Evolutionary conservation across 805 yeast genomes (phyloP).

Genomic region (Crinitomyces ghanaensis): DNA sequence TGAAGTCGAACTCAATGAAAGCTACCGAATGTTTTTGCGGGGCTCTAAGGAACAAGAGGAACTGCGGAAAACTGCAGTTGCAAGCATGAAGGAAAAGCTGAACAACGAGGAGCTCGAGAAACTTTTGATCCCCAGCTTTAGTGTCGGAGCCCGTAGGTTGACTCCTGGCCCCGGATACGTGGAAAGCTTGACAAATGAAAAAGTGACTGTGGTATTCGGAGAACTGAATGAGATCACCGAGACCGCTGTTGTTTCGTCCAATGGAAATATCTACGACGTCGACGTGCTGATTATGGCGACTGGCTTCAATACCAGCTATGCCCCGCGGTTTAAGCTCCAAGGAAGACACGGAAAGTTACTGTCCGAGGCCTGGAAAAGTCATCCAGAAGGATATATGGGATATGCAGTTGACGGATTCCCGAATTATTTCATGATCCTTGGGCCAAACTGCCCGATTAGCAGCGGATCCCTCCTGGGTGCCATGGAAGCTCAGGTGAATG

Average conservation of each 20-base stretch:
- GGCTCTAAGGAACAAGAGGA: not conserved
- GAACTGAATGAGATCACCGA: conserved; percentile 14
- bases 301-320: conserved; percentile 7
- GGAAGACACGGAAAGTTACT: conserved; percentile 2
- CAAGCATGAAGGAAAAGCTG: no score
- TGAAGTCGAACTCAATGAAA: conserved; percentile 4
- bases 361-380: conserved; percentile 5
- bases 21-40: not conserved
- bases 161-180: conserved; percentile 18
- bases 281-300: conserved; percentile 12
- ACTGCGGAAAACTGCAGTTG: not conserved
- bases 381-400: conserved; percentile 9
- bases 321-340: conserved; percentile 7
- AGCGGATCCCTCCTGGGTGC: conserved; percentile 8
- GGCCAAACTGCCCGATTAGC: conserved; percentile 6
- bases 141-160: conserved; percentile 17
- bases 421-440: conserved; percentile 6
- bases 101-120: no score
- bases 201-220: conserved; percentile 12
- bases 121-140: conserved; percentile 15
- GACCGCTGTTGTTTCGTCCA: conserved; percentile 12
- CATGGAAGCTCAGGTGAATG: conserved; percentile 7
- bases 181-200: conserved; percentile 13
- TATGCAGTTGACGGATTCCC: conserved; percentile 9
- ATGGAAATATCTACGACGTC: conserved; percentile 18